These are phyloP conservation scores for Symbiodinium pilosum DNA, from an alignment of 73 alveolate species.

Conservation along the genomic window DNA sequence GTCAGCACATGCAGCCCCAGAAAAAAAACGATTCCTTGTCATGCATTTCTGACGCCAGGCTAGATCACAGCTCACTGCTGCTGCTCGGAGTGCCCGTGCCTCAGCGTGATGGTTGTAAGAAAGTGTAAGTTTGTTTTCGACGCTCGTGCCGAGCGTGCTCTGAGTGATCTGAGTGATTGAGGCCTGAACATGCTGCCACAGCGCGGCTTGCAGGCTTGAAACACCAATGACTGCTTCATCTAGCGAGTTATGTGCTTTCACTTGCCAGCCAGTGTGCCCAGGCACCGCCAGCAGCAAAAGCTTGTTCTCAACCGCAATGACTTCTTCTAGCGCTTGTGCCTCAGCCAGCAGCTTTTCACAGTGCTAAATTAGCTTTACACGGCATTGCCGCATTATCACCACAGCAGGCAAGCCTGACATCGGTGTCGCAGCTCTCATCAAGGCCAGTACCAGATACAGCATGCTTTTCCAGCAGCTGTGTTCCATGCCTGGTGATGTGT, in stretches of 20 bases:
- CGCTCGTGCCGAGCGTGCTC: neutral
- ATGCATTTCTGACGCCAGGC: no score
- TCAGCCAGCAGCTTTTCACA: neutral
- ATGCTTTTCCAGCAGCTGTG: neutral
- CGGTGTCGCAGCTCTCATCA: neutral
- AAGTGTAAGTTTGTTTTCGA: neutral
- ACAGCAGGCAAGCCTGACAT: neutral
- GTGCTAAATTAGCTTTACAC: neutral
- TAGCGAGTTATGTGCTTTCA: no score
- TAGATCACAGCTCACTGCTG: neutral
- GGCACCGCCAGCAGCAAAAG: neutral
- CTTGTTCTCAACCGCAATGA: neutral
- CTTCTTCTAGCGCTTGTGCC: neutral
- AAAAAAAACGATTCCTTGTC: neutral
- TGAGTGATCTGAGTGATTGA: no score
- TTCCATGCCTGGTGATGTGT: neutral
- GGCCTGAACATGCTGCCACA: neutral
- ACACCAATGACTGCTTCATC: neutral
- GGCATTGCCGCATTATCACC: neutral
- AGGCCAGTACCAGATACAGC: no score
- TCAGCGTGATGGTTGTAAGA: neutral
- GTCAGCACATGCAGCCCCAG: neutral
- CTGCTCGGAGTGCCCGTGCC: neutral
- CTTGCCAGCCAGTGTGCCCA: neutral
- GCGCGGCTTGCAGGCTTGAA: neutral